Conservation (phyloP, 2,329 filamentous ascomycete genomes). For the Orbilia quercus region DNA sequence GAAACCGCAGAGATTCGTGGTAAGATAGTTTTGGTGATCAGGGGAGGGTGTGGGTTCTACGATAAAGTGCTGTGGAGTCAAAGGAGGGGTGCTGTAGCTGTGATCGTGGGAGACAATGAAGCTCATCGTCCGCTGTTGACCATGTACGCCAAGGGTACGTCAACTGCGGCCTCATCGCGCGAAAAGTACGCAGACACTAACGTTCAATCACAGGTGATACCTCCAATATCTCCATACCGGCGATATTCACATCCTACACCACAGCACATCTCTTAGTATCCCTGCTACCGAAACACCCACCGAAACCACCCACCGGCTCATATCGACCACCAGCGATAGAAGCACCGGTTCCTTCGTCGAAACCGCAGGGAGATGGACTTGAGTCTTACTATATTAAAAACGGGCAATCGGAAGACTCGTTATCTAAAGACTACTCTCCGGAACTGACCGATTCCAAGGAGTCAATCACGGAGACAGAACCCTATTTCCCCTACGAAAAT, state of each 20-base stretch:
- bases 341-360: constrained; percentile 20
- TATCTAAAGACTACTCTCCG: constrained; percentile 12
- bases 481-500: constrained; percentile 26
- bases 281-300: constrained; percentile 64
- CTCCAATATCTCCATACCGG: constrained; percentile 92
- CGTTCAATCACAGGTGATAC: constrained; percentile 75
- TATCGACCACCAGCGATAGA: constrained; percentile 25
- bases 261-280: constrained; percentile 93
- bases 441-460: constrained; percentile 10
- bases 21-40: constrained; percentile 89
- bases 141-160: constrained; percentile 83
- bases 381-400: constrained; percentile 33
- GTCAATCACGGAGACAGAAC: constrained; percentile 9
- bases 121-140: constrained; percentile 89
- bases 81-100: constrained; percentile 83
- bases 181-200: constrained; percentile 8
- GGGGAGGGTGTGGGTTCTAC: constrained; percentile 93
- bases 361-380: constrained; percentile 6
- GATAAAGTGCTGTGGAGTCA: constrained; percentile 99
- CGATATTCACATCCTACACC: constrained; percentile 92
- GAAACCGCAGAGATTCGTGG: constrained; percentile 92
- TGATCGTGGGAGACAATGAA: constrained; percentile 94
- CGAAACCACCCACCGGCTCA: constrained; percentile 27
- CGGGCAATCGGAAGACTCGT: constrained; percentile 3
- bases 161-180: constrained; percentile 18